Conservation (phyloP, 1,284 basidiomycete species). For the Dichomitus squalens region DNA sequence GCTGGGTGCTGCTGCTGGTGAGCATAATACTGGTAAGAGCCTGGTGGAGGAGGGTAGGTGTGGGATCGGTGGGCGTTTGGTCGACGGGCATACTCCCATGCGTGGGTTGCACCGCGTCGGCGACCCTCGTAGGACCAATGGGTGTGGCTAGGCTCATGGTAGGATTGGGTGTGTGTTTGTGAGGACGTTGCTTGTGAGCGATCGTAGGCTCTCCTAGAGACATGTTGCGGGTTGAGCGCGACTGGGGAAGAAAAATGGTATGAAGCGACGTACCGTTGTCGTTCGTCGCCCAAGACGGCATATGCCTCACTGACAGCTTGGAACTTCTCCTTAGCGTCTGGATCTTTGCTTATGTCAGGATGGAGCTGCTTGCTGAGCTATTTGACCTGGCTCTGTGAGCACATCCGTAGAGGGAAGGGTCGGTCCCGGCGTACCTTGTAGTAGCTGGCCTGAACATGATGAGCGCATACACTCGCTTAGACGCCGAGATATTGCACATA, state of each 20-base stretch:
- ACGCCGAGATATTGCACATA: slow-evolving; percentile 14
- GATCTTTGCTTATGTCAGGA: slow-evolving; percentile 48
- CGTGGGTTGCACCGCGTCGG: slow-evolving; percentile 41
- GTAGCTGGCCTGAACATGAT: slow-evolving; percentile 43
- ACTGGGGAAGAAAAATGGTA: not conserved
- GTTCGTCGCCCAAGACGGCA: slow-evolving; percentile 46
- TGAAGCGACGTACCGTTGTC: slow-evolving; percentile 40
- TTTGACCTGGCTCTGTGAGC: slow-evolving; percentile 10
- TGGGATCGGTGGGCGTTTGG: slow-evolving; percentile 19
- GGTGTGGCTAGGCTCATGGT: slow-evolving; percentile 20
- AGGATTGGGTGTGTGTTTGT: slow-evolving; percentile 3
- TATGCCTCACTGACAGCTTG: slow-evolving; percentile 53
- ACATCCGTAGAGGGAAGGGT: not conserved
- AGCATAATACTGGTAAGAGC: slow-evolving; percentile 10
- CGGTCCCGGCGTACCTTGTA: slow-evolving; percentile 41
- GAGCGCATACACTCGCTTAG: not conserved
- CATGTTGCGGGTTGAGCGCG: not conserved
- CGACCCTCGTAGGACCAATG: slow-evolving; percentile 31
- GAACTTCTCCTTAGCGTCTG: slow-evolving; percentile 43
- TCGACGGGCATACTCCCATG: slow-evolving; percentile 39
- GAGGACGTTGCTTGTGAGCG: slow-evolving; percentile 26
- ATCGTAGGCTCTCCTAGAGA: slow-evolving; percentile 39
- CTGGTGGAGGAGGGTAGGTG: slow-evolving; percentile 22
- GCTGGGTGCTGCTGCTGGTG: slow-evolving; percentile 18
- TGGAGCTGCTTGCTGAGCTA: slow-evolving; percentile 55